Evolutionary conservation across 805 yeast species (phyloP).

Genomic region (Hanseniaspora lachancei): DNA sequence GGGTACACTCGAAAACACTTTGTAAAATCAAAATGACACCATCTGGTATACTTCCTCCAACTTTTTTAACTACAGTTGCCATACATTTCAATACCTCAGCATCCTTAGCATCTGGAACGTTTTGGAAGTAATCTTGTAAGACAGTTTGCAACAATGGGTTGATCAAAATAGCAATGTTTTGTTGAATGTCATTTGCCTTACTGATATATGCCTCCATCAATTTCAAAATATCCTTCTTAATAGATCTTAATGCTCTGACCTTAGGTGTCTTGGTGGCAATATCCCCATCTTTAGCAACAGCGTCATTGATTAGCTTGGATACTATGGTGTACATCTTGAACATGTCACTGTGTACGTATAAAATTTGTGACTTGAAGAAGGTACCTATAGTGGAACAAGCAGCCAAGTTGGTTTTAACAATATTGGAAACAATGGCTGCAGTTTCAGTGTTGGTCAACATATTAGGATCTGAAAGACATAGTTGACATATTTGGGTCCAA

Average conservation of each 20-base stretch:
- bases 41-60: slow-evolving; percentile 77
- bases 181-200: slow-evolving; percentile 65
- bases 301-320: slow-evolving; percentile 66
- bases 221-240: slow-evolving; percentile 84
- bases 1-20: slow-evolving; percentile 84
- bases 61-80: slow-evolving; percentile 76
- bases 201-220: slow-evolving; percentile 78
- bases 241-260: slow-evolving; percentile 88
- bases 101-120: slow-evolving; percentile 93
- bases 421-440: slow-evolving; percentile 83
- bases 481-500: slow-evolving; percentile 79
- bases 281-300: slow-evolving; percentile 66
- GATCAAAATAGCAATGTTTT: slow-evolving; percentile 67
- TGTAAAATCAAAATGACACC: slow-evolving; percentile 79
- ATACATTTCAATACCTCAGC: slow-evolving; percentile 94
- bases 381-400: slow-evolving; percentile 93
- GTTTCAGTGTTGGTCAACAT: slow-evolving; percentile 66
- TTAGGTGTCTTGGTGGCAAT: slow-evolving; percentile 91
- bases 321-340: slow-evolving; percentile 79
- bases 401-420: slow-evolving; percentile 88
- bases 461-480: slow-evolving; percentile 72
- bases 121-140: slow-evolving; percentile 73
- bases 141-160: slow-evolving; percentile 75
- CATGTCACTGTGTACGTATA: slow-evolving; percentile 77
- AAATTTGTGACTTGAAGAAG: slow-evolving; percentile 77